These are phyloP conservation scores for Rhodofomes roseus DNA, from an alignment of 1,284 basidiomycete species.

Conservation along the genomic window DNA sequence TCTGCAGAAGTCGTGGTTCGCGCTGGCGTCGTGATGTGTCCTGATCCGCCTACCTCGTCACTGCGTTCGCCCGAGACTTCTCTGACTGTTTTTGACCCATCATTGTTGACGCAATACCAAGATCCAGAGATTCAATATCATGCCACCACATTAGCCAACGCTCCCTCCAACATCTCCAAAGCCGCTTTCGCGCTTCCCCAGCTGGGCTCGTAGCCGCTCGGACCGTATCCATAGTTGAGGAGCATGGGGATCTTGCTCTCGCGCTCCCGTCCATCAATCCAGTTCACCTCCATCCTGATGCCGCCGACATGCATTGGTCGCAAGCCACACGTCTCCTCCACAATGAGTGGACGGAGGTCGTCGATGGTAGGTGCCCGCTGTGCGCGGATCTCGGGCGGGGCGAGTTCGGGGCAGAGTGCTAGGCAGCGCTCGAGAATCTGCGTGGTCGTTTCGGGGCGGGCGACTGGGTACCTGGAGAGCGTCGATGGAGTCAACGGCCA, in stretches of 20 bases:
- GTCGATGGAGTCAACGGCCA: neutral
- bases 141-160: slow-evolving; percentile 15
- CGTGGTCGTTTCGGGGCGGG: slow-evolving; percentile 55
- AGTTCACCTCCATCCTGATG: slow-evolving; percentile 38
- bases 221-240: slow-evolving; percentile 43
- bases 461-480: slow-evolving; percentile 43
- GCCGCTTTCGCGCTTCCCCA: slow-evolving; percentile 46
- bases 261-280: slow-evolving; percentile 14
- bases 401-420: slow-evolving; percentile 62
- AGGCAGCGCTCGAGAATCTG: slow-evolving; percentile 61
- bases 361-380: slow-evolving; percentile 50
- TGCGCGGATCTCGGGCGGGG: slow-evolving; percentile 51
- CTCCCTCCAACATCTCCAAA: slow-evolving; percentile 49
- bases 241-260: slow-evolving; percentile 33
- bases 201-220: slow-evolving; percentile 36
- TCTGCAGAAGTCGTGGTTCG: slow-evolving; percentile 57
- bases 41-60: no score
- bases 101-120: no score
- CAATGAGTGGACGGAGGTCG: slow-evolving; percentile 57
- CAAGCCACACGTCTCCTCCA: slow-evolving; percentile 63
- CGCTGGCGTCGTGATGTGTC: slow-evolving; percentile 19
- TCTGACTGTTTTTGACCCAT: no score
- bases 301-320: slow-evolving; percentile 44
- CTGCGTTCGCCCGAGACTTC: no score
- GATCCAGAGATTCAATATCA: no score